Conservation (phyloP, 352 stramenopile species). For the Blastocystis sp. region DNA sequence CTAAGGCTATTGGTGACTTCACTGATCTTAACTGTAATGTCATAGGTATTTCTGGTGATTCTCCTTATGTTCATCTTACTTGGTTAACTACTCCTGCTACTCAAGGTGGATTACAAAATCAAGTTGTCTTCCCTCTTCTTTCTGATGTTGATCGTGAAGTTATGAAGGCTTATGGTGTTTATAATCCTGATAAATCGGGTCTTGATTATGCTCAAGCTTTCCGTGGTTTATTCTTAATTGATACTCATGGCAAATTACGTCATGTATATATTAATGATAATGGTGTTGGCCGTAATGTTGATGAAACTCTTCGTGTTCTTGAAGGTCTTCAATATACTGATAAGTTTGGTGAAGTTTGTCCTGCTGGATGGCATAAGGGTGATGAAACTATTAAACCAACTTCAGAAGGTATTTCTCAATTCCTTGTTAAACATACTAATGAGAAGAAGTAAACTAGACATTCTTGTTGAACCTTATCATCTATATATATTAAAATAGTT, state of each 20-base stretch:
- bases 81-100: slow-evolving; percentile 64
- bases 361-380: slow-evolving; percentile 51
- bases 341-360: slow-evolving; percentile 63
- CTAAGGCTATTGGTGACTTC: slow-evolving; percentile 56
- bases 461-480: no score
- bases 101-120: slow-evolving; percentile 59
- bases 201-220: neutral
- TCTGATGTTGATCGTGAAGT: slow-evolving; percentile 62
- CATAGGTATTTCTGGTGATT: slow-evolving; percentile 56
- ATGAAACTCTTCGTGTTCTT: slow-evolving; percentile 64
- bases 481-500: no score
- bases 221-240: slow-evolving; percentile 64
- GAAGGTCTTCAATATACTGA: slow-evolving; percentile 68
- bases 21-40: slow-evolving; percentile 54
- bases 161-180: slow-evolving; percentile 56
- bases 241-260: slow-evolving; percentile 54
- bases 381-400: slow-evolving; percentile 16
- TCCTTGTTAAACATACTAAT: slow-evolving; percentile 30
- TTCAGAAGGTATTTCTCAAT: slow-evolving; percentile 12
- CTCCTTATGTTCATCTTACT: slow-evolving; percentile 60
- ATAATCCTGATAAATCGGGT: slow-evolving; percentile 49
- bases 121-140: slow-evolving; percentile 62
- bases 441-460: no score
- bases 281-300: slow-evolving; percentile 60
- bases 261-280: slow-evolving; percentile 64